Evolutionary conservation across 257 asterid genomes (phyloP).

Genomic region (Nicotiana knightiana): DNA sequence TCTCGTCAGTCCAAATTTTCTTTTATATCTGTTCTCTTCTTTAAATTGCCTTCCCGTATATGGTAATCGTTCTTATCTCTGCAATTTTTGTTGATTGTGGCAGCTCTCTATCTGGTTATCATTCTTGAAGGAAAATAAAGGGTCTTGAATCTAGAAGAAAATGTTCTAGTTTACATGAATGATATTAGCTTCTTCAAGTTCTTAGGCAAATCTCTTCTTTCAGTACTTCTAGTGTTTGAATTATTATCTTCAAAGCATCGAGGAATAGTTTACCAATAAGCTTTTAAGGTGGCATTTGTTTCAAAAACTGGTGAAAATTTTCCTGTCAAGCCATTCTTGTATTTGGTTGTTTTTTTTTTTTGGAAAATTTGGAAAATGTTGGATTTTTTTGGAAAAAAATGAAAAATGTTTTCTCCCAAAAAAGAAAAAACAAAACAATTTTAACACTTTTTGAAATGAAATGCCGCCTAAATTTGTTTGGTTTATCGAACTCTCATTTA

Average conservation of each 20-base stretch:
- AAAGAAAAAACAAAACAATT: not conserved
- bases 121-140: not conserved
- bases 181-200: not conserved
- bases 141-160: not conserved
- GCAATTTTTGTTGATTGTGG: not conserved
- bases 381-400: not conserved
- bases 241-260: not conserved
- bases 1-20: not conserved
- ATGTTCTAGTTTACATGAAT: not conserved
- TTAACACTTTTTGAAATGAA: not conserved
- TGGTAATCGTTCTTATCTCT: not conserved
- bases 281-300: not conserved
- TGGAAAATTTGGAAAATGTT: not conserved
- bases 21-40: not conserved
- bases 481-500: not conserved
- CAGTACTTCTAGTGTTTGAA: not conserved
- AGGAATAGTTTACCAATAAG: not conserved
- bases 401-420: not conserved
- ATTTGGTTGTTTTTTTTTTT: too few species aligned
- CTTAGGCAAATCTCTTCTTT: not conserved
- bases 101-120: not conserved
- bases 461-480: not conserved
- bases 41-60: not conserved
- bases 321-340: not conserved
- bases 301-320: not conserved